Conservation (phyloP, 495 filamentous ascomycete species). For the Penicillium verhagenii region DNA sequence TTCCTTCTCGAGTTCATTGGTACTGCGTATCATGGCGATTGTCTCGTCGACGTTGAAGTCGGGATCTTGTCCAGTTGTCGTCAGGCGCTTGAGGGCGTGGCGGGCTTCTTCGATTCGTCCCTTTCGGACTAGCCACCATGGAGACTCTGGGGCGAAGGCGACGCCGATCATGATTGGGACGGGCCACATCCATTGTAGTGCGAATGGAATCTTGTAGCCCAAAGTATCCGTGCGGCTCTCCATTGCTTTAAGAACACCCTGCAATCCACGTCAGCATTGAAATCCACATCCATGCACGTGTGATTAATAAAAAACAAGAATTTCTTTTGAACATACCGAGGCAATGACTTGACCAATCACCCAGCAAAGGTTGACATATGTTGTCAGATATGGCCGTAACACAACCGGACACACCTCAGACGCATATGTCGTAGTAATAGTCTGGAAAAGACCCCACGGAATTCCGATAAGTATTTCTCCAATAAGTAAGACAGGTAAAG, state of each 20-base stretch:
- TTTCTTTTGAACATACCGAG: not conserved
- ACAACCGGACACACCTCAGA: constrained; percentile 76
- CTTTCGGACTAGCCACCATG: constrained; percentile 78
- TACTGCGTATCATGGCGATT: constrained; percentile 77
- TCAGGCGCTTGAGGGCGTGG: constrained; percentile 63
- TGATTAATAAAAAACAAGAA: no score
- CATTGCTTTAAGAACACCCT: constrained; percentile 11
- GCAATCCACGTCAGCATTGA: not conserved
- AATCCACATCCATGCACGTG: no score
- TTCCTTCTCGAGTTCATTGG: constrained; percentile 67
- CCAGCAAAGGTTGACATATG: constrained; percentile 81
- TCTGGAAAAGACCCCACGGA: constrained; percentile 78
- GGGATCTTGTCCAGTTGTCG: constrained; percentile 49
- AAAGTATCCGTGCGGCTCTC: constrained; percentile 51
- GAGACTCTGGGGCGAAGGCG: constrained; percentile 68
- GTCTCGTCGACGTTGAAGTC: constrained; percentile 70
- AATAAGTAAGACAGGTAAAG: constrained; percentile 61
- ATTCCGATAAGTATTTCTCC: constrained; percentile 74
- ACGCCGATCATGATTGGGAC: constrained; percentile 67
- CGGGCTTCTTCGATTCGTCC: constrained; percentile 65
- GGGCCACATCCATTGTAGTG: constrained; percentile 82
- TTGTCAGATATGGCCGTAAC: constrained; percentile 69
- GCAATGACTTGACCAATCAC: constrained; percentile 29
- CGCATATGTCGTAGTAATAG: constrained; percentile 72
- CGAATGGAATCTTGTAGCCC: constrained; percentile 67